These are phyloP conservation scores for Daldinia caldariorum DNA, from an alignment of 495 filamentous ascomycete genomes.

Conservation along the genomic window DNA sequence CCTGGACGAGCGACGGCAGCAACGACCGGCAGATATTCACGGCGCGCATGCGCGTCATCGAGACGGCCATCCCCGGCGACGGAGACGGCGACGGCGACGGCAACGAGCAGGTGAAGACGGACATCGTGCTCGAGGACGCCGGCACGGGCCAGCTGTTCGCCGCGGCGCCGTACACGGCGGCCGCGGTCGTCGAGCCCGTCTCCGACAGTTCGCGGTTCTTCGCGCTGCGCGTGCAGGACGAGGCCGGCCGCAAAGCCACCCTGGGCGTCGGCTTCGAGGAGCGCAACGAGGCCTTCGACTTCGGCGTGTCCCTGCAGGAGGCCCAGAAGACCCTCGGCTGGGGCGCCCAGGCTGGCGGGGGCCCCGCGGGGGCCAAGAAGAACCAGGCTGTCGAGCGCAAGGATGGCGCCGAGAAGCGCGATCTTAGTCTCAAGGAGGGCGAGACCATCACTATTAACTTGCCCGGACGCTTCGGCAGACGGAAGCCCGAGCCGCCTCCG, in stretches of 20 bases:
- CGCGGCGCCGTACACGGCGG: slow-evolving; percentile 73
- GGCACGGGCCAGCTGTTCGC: slow-evolving; percentile 77
- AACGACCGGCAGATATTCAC: slow-evolving; percentile 77
- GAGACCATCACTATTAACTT: slow-evolving; percentile 86
- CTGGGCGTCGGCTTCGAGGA: slow-evolving; percentile 90
- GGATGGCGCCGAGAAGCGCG: slow-evolving; percentile 64
- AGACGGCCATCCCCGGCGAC: slow-evolving; percentile 67
- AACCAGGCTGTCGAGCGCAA: slow-evolving; percentile 42
- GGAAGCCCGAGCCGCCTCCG: slow-evolving; percentile 42
- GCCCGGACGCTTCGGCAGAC: slow-evolving; percentile 62
- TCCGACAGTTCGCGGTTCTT: slow-evolving; percentile 82
- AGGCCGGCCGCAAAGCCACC: slow-evolving; percentile 72
- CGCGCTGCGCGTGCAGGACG: slow-evolving; percentile 77
- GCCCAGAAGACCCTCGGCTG: slow-evolving; percentile 66
- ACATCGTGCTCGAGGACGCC: slow-evolving; percentile 79
- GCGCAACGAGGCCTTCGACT: slow-evolving; percentile 82
- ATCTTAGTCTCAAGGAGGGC: slow-evolving; percentile 83
- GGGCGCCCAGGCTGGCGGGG: slow-evolving; percentile 29
- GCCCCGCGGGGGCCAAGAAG: slow-evolving; percentile 38
- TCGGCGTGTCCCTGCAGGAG: slow-evolving; percentile 80
- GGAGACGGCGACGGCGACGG: slow-evolving; percentile 42
- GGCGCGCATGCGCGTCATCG: slow-evolving; percentile 78
- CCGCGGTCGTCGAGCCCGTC: slow-evolving; percentile 72
- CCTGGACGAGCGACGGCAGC: slow-evolving; percentile 77
- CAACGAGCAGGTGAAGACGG: slow-evolving; percentile 66